Base-by-base conservation (phyloP, 345 rosid species). In the Punica granatum region DNA sequence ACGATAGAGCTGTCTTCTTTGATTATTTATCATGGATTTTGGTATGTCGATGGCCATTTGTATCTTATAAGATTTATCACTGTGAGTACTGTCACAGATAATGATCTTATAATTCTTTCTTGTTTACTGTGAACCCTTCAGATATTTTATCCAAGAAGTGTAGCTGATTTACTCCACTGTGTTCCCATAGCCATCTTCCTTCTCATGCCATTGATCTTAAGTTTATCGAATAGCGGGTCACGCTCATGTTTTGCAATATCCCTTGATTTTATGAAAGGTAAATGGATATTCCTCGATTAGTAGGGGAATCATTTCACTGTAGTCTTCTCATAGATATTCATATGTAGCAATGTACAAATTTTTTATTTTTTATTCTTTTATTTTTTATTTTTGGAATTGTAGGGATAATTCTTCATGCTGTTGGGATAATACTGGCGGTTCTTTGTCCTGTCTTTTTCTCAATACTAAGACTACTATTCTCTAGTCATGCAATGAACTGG, bases 1-100 rank as follows among this genome's bases (percentile, higher is more conserved):
- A 84, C 78, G 98, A 85, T 74, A 78, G 83, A 65, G 90, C 95
- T 71, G 80, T 94, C 74, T 94, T 85, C 96, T 94, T 94, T 82
- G 99, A 94, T 79, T 94, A 87, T 82, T 82, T 94, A 60, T 82
- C 92, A 46, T 69, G 77, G 82, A 77, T 91, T 84, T 78, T 88
- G 86, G 99, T 94, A 74, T 28, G 46, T 37, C 12, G 25, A 26
- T 44, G 41, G 31, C 46, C 3, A 2, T 44, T 30, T 69, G 3
- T 35, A 30, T 31, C 4, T 15, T 33, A 64, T 59, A 37, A 43
- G 11, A 21, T 43, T 54, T 28, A 43, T 43, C 28, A 46, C 39
- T 19, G 3, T 34, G 4, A 30, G 19, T 8, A 7, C 6, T 53
- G 48, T 23, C 8, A 25, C 67, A 74, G 21, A 63, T 36, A 67